Conservation (phyloP, 495 filamentous ascomycete species). For the Parathielavia appendiculata region DNA sequence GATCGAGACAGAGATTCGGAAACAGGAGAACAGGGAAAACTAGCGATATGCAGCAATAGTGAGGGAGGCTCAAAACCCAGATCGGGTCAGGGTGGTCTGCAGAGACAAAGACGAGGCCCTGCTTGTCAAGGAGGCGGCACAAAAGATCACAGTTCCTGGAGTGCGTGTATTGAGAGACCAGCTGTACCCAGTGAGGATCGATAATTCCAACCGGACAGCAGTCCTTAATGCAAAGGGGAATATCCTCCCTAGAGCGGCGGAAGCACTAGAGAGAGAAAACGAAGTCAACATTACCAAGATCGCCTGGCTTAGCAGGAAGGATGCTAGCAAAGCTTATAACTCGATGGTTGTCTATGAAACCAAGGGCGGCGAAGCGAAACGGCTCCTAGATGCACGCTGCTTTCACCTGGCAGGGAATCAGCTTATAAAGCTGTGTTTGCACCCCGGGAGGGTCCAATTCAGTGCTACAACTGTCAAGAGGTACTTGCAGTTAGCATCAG, state of each 20-base stretch:
- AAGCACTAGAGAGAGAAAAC: not conserved
- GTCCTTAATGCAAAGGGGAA: not conserved
- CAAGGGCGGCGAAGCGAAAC: no score
- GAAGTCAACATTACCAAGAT: not conserved
- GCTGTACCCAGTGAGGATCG: not conserved
- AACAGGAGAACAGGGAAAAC: not conserved
- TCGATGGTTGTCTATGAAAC: no score
- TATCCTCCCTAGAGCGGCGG: not conserved
- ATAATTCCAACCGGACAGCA: not conserved
- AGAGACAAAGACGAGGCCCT: conserved; percentile 1
- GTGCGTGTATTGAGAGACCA: not conserved
- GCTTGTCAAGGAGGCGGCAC: not conserved
- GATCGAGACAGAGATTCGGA: not conserved
- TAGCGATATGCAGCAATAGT: not conserved
- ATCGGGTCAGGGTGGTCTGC: conserved; percentile 6
- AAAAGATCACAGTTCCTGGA: not conserved
- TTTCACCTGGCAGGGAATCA: no score
- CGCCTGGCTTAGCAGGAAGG: no score
- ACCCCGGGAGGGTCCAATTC: no score
- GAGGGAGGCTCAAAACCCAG: not conserved
- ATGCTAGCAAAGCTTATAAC: no score
- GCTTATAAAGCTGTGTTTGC: no score
- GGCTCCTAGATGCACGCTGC: no score
- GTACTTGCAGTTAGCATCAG: no score
- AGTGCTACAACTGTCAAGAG: no score